Conservation (phyloP, 495 filamentous ascomycete species). For the Trichoderma gamsii region DNA sequence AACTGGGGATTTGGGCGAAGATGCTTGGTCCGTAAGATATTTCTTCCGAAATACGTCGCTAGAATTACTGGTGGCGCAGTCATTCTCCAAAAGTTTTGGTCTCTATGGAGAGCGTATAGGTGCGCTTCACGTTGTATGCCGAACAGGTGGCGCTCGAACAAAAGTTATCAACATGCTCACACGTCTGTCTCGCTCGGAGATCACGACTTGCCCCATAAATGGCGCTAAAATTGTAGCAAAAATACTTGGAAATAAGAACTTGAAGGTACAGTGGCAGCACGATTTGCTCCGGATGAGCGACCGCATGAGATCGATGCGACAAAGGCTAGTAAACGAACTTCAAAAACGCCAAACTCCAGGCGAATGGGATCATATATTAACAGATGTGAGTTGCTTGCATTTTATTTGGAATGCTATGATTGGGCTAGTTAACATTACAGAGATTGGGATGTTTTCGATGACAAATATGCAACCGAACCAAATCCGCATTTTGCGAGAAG, state of each 20-base stretch:
- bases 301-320: constrained; percentile 42
- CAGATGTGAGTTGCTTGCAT: not conserved
- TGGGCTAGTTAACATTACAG: not conserved
- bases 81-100: constrained; percentile 53
- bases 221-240: constrained; percentile 48
- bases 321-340: constrained; percentile 41
- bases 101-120: constrained; percentile 50
- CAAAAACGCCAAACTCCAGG: constrained; percentile 40
- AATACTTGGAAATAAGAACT: constrained; percentile 35
- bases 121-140: constrained; percentile 43
- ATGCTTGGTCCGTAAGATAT: constrained; percentile 50
- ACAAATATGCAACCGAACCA: constrained; percentile 33
- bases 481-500: constrained; percentile 41
- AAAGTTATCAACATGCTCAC: constrained; percentile 39
- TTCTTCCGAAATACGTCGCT: constrained; percentile 30
- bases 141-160: constrained; percentile 27
- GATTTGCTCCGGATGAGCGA: constrained; percentile 47
- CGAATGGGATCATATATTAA: constrained; percentile 42
- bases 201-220: constrained; percentile 43
- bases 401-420: not conserved
- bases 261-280: constrained; percentile 43
- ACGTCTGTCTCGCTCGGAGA: constrained; percentile 43
- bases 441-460: constrained; percentile 52
- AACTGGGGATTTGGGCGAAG: constrained; percentile 46
- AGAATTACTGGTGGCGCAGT: constrained; percentile 46